Percentiles rank a stretch among this genome's conserved stretches.
phyloP scores from a whole-genome alignment of 176 grass and related monocot species.

The Microstegium vimineum region DNA sequence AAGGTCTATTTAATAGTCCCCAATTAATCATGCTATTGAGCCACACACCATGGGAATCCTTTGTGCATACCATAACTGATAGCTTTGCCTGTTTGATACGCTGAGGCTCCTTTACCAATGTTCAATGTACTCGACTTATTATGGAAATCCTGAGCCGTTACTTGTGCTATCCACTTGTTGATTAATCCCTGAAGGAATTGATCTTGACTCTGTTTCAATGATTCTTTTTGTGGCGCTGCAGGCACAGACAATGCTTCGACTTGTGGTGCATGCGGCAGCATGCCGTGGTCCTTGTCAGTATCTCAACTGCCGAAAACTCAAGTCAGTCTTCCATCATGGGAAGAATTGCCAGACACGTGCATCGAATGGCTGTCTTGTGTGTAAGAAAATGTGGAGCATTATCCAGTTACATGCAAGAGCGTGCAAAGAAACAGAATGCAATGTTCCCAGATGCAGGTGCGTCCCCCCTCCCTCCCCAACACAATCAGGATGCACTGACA shows the following conservation, averaged over 20 bases:
- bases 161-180: neutral
- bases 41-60: neutral
- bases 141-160: neutral
- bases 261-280: constrained; percentile 39
- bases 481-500: neutral
- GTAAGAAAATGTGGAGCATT: constrained; percentile 45
- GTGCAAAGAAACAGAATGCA: constrained; percentile 68
- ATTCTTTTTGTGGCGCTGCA: constrained; percentile 30
- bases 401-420: constrained; percentile 51
- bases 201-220: neutral
- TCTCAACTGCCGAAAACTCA: constrained; percentile 44
- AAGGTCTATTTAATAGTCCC: neutral
- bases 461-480: neutral
- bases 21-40: neutral
- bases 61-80: neutral
- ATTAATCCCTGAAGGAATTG: neutral
- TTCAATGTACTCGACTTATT: neutral
- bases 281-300: constrained; percentile 34
- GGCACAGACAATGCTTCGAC: constrained; percentile 31
- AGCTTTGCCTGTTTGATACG: neutral
- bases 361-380: constrained; percentile 48
- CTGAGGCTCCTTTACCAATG: neutral
- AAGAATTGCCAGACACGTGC: constrained; percentile 22
- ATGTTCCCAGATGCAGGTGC: constrained; percentile 77
- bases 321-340: constrained; percentile 53